phyloP scores from a whole-genome alignment of 805 yeast genomes.

The Monosporozyma yasuniensis region DNA sequence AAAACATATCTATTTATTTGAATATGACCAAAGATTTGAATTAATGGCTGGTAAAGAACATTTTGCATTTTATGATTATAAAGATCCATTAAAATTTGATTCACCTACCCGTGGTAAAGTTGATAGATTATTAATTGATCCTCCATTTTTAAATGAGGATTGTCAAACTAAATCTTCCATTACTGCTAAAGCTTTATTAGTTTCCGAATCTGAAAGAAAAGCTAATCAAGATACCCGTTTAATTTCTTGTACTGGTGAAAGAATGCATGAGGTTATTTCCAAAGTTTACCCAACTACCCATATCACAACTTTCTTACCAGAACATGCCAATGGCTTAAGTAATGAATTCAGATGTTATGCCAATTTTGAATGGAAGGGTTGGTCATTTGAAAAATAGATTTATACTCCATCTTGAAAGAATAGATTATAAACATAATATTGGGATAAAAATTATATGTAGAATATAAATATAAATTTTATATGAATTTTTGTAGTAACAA shows the following conservation, averaged over 20 bases:
- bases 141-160: constrained; percentile 75
- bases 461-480: background rate
- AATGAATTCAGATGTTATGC: constrained; percentile 87
- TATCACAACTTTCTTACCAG: constrained; percentile 64
- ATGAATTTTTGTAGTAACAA: background rate
- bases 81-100: constrained; percentile 55
- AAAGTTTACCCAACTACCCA: constrained; percentile 54
- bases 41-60: constrained; percentile 58
- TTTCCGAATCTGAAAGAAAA: constrained; percentile 13
- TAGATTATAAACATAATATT: background rate
- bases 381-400: constrained; percentile 40
- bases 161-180: constrained; percentile 68
- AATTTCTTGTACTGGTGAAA: constrained; percentile 82
- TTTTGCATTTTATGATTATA: constrained; percentile 70
- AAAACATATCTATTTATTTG: constrained; percentile 61
- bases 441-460: background rate
- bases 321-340: constrained; percentile 76
- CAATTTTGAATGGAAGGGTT: constrained; percentile 54
- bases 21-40: constrained; percentile 69
- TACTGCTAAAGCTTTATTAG: constrained; percentile 53
- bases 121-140: constrained; percentile 71
- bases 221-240: constrained; percentile 37
- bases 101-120: constrained; percentile 48
- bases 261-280: constrained; percentile 61
- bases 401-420: background rate